Conservation (phyloP, 2,329 filamentous ascomycete genomes). For the Fusarium citri region DNA sequence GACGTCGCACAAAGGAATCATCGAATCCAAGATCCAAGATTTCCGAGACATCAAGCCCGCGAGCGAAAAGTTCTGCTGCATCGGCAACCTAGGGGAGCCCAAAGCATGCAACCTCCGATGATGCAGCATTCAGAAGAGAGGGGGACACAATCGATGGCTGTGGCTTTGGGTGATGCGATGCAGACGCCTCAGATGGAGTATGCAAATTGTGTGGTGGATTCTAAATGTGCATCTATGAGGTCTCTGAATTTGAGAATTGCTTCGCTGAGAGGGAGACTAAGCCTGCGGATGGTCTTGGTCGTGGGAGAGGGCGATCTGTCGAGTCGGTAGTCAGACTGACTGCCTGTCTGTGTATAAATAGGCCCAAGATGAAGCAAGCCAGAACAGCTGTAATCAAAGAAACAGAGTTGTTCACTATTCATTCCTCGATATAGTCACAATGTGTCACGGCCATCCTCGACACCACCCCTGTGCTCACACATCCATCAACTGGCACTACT, state of each 20-base stretch:
- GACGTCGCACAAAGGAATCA: constrained; percentile 8
- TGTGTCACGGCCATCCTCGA: constrained; percentile 67
- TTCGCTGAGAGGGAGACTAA: constrained; percentile 69
- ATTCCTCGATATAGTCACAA: constrained; percentile 45
- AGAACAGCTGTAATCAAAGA: not conserved
- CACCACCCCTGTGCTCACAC: constrained; percentile 65
- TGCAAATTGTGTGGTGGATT: constrained; percentile 62
- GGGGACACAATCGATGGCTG: constrained; percentile 27
- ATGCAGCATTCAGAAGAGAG: constrained; percentile 29
- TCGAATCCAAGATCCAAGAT: constrained; percentile 33
- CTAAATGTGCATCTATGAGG: constrained; percentile 63
- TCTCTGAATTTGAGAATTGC: constrained; percentile 64
- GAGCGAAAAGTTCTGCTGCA: constrained; percentile 10
- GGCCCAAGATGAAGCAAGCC: constrained; percentile 13
- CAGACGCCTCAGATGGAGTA: constrained; percentile 29
- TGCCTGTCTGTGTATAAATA: constrained; percentile 36
- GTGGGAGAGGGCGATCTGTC: constrained; percentile 27
- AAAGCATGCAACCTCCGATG: constrained; percentile 30
- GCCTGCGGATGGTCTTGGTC: constrained; percentile 56
- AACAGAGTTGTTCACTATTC: not conserved
- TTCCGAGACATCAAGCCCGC: constrained; percentile 40
- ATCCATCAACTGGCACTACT: constrained; percentile 68
- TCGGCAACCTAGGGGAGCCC: constrained; percentile 17
- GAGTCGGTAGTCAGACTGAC: constrained; percentile 6
- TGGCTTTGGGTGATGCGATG: constrained; percentile 19